Evolutionary conservation across 768 basidiomycete species (phyloP).

Genomic region (Lentinula sp.): DNA sequence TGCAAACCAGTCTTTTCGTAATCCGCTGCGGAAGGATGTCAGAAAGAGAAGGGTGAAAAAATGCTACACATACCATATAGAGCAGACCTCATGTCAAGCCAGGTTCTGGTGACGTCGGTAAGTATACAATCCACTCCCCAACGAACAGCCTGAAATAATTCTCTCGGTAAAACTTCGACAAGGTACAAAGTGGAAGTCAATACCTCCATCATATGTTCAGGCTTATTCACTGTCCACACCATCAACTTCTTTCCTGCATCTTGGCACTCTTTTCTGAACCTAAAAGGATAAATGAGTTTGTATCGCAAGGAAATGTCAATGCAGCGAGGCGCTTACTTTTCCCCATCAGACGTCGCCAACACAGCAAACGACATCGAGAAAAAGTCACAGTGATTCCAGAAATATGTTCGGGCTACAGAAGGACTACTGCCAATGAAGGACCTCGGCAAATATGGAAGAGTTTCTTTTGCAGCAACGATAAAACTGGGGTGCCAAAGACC

Average conservation of each 20-base stretch:
- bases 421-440: conserved; percentile 80
- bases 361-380: conserved; percentile 81
- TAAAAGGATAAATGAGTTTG: conserved; percentile 13
- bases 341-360: conserved; percentile 69
- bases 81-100: conserved; percentile 57
- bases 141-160: conserved; percentile 51
- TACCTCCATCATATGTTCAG: conserved; percentile 87
- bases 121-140: conserved; percentile 79
- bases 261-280: conserved; percentile 82
- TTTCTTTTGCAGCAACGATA: conserved; percentile 64
- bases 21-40: conserved; percentile 36
- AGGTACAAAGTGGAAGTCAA: conserved; percentile 14
- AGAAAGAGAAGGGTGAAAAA: neutral
- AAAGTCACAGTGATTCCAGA: conserved; percentile 82
- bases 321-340: conserved; percentile 37
- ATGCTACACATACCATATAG: conserved; percentile 41
- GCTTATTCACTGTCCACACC: conserved; percentile 96
- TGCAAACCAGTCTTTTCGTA: conserved; percentile 59
- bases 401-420: conserved; percentile 72
- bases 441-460: conserved; percentile 77
- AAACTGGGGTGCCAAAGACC: conserved; percentile 93
- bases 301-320: neutral
- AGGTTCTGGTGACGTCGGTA: conserved; percentile 67
- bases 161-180: neutral
- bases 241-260: conserved; percentile 75